These are phyloP conservation scores for Schizosaccharomyces osmophilus DNA, from an alignment of 805 yeast genomes.

Conservation along the genomic window DNA sequence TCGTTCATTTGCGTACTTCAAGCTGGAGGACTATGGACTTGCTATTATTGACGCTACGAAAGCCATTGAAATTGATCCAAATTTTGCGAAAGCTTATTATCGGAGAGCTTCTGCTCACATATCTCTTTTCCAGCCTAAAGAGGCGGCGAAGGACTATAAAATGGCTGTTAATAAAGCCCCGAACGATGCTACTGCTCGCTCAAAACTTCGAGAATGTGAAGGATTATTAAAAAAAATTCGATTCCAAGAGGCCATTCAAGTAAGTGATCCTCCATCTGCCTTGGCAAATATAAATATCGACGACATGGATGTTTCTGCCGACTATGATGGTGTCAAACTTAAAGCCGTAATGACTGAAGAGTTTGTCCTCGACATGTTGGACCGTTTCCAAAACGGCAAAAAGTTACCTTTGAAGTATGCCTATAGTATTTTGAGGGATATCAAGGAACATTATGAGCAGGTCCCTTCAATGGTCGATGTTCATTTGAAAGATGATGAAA, in stretches of 20 bases:
- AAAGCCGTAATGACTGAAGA: constrained; percentile 21
- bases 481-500: constrained; percentile 15
- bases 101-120: constrained; percentile 63
- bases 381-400: constrained; percentile 48
- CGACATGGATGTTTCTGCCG: constrained; percentile 22
- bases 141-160: constrained; percentile 47
- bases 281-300: constrained; percentile 25
- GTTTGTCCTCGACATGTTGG: constrained; percentile 42
- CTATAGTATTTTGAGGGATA: constrained; percentile 54
- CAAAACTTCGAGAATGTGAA: constrained; percentile 35
- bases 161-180: constrained; percentile 38
- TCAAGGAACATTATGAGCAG: constrained; percentile 31
- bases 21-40: constrained; percentile 62
- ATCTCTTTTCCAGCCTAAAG: constrained; percentile 52
- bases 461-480: constrained; percentile 66
- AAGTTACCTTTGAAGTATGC: constrained; percentile 60
- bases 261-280: constrained; percentile 32
- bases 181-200: constrained; percentile 39
- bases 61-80: constrained; percentile 43
- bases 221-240: constrained; percentile 45
- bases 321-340: constrained; percentile 36
- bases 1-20: constrained; percentile 70
- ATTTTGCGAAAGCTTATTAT: constrained; percentile 57
- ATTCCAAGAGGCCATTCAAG: constrained; percentile 68
- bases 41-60: constrained; percentile 57